Evolutionary conservation across 2,329 filamentous ascomycete genomes (phyloP), one percentile per base, ranked within the genome.

Genomic region (Ceratocystis variospora): DNA sequence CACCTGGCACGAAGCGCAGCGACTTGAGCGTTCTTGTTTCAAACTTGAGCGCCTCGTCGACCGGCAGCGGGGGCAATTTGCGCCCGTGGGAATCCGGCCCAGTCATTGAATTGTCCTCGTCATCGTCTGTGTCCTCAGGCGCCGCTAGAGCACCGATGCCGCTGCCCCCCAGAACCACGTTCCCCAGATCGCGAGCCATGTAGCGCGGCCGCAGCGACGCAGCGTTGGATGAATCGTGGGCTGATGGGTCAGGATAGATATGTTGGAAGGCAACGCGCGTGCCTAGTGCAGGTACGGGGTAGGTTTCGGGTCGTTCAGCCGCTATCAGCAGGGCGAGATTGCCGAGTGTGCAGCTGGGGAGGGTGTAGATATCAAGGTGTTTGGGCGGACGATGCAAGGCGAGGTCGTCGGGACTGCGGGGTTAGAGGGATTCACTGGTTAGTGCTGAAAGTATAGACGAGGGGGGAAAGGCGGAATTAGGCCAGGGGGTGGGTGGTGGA

Each of bases 221-320:
- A 3, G 55, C 15, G 10, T 12, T 31, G 53, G 61, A 69, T 68
- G 68, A 68, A 37, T 69, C 68, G 62, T 73, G 69, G 66, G 73
- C 72, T 0, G 25, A 76, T 28, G 88, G 83, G 75, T 96, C 90
- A 1, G 89, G 88, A 73, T 88, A 96, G 65, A 96, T 84, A 19
- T 96, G 83, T 61, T 92, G 87, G 77, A 94, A 97, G 68, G 85
- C 86, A n/a, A 96, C 81, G 65, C 93, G 85, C 7, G 91, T 93
- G 68, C 93, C 92, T 50, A 91, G 81, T 5, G 87, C 83, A 0
- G 89, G 89, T 46, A 81, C 79, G 0, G 91, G 90, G 2, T 96
- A 81, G 22, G 90, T 77, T 1, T 79, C 77, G 0, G 89, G 87
- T 62, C 75, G 79, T 0, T 87, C 81, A 63, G 83, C 83, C 61